Percentiles rank a stretch among this genome's conserved stretches.
phyloP scores from a whole-genome alignment of 805 yeast genomes.

The Candida nonsorbophila region DNA sequence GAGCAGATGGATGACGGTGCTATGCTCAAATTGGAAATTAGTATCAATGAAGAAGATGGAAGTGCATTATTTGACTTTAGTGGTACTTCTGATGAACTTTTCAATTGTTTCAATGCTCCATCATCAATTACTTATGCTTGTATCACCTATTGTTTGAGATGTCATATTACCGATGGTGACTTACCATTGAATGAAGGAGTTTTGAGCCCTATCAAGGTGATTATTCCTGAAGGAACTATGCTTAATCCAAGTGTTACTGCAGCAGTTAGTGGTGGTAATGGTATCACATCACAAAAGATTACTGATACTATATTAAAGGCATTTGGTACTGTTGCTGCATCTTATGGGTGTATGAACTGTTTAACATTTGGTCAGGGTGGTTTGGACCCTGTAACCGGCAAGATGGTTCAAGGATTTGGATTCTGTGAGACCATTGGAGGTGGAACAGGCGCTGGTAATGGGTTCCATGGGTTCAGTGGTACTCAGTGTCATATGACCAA shows the following conservation, averaged over 20 bases:
- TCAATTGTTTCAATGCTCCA: conserved; percentile 15
- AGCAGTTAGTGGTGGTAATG: conserved; percentile 12
- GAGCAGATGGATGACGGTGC: conserved; percentile 14
- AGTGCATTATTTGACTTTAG: conserved; percentile 19
- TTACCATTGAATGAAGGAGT: conserved; percentile 16
- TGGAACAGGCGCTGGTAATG: conserved; percentile 16
- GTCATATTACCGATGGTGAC: conserved; percentile 13
- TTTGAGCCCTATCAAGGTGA: conserved; percentile 8
- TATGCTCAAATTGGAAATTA: conserved; percentile 9
- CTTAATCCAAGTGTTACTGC: conserved; percentile 11
- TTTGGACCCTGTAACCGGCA: conserved; percentile 8
- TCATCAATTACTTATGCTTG: conserved; percentile 11
- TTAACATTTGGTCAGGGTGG: conserved; percentile 15
- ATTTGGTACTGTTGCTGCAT: conserved; percentile 13
- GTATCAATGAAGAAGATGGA: conserved; percentile 12
- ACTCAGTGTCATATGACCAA: conserved; percentile 43
- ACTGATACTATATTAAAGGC: conserved; percentile 17
- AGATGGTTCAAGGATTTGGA: conserved; percentile 12
- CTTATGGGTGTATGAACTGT: conserved; percentile 16
- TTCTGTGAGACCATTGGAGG: conserved; percentile 15
- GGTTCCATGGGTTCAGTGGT: conserved; percentile 24
- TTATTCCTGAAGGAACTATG: conserved; percentile 10
- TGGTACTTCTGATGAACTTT: conserved; percentile 18
- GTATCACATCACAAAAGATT: conserved; percentile 13
- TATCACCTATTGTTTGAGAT: conserved; percentile 14